Base-by-base conservation (phyloP, 2,329 filamentous ascomycete species). In the Fragosphaeria purpurea region DNA sequence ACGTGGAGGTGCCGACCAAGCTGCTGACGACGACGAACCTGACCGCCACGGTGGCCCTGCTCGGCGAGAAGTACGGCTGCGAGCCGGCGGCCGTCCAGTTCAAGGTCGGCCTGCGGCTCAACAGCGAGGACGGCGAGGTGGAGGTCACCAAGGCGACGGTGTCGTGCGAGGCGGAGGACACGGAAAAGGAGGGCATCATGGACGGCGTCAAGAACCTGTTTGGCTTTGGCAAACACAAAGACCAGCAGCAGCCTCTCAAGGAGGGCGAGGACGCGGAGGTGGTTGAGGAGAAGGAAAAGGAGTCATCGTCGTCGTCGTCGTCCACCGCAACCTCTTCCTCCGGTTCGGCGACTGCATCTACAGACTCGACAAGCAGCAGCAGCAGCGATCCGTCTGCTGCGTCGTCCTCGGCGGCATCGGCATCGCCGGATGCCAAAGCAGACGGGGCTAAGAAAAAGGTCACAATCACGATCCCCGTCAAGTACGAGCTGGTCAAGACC, bases 161-260 rank as follows among this genome's bases (percentile, higher is more conserved):
- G 6, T 90, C 90, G 65, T 98, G 93, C 62, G 87, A 95, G 64
- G 79, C 85, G 32, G 86, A 94, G 48, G 76, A 75, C 5, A 65
- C 69, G 7, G 81, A 83, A 67, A 88, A 89, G 65, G 87, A 86
- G 56, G 83, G 85, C 47, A 79, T 97, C 46, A 86, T 96, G 45
- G 91, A 95, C 62, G 90, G 88, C 42, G 88, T 97, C 57, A 98
- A 98, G 75, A 94, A 90, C 57, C 79, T 96, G 55, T 94, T 98
- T 63, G 93, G 93, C 6, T 90, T 97, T 63, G 93, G 91, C 32
- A 86, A 86, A 61, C 52, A 53, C 30, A 88, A 88, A 70, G 85
- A 86, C 35, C 86, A 91, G 50, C 86, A 95, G 67, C 74, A 7
- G 7, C 22, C 76, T 5, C 64, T 95, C 37, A 76, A 79, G 53